phyloP scores from a whole-genome alignment of 441 rosid species.

The Syzygium malaccense region DNA sequence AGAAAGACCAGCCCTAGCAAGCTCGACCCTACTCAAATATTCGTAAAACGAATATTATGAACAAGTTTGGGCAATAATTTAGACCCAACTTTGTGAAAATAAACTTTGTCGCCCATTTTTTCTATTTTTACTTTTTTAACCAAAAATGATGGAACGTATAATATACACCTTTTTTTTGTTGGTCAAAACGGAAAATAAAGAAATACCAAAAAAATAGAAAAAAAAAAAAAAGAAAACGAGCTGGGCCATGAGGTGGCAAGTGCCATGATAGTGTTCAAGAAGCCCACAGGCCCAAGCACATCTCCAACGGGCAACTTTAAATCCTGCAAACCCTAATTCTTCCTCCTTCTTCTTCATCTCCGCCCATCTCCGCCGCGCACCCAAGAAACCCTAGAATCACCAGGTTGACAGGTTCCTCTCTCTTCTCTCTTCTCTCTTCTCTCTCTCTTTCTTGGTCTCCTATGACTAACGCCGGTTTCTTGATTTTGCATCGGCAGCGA shows the following conservation, averaged over 20 bases:
- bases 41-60: neutral
- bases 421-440: neutral
- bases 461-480: neutral
- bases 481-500: neutral
- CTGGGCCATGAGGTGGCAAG: neutral
- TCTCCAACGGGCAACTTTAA: neutral
- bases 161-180: neutral
- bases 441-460: neutral
- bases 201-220: neutral
- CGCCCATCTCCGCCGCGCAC: neutral
- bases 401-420: neutral
- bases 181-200: neutral
- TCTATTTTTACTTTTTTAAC: rapidly evolving
- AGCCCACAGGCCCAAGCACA: neutral
- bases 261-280: neutral
- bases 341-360: neutral
- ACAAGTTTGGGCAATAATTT: too few relatives aligned
- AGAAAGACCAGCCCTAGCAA: neutral
- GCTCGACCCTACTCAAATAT: neutral
- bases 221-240: neutral
- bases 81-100: neutral
- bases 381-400: neutral
- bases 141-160: neutral
- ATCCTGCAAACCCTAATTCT: neutral
- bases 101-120: neutral